Evolutionary conservation across 2,329 filamentous ascomycete genomes (phyloP), one percentile per base, ranked within the genome.

Genomic region (Aureobasidium uvarum): DNA sequence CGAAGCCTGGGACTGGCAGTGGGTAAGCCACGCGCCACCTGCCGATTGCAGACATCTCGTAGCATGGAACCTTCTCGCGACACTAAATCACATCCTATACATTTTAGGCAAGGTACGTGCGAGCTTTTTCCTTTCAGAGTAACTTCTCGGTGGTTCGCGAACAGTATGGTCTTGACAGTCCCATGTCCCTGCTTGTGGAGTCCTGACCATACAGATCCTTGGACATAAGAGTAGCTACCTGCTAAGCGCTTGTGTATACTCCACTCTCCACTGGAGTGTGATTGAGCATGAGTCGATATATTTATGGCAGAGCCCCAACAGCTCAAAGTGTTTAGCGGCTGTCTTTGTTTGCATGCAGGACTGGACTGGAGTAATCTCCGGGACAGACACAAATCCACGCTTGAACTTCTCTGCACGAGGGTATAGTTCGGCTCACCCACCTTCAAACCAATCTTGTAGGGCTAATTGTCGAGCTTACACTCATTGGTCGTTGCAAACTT

Each of bases 91-190:
- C 28, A 10, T 38, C 23, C 33, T 20, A 23, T 43, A 25, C 25
- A n/a, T 31, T 16, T 25, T 43, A n/a, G 51, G 38, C 7, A 58
- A 25, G 39, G 41, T 25, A 36, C n/a, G 18, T 48, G 48, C 28
- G n/a, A 31, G 56, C 43, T 14, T n/a, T 5, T 48, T 60, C 41
- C 56, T 60, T 28, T 48, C 56, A 60, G 18, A 36, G 25, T 60
- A 7, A 48, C 41, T 48, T 60, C 56, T 23, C 18, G 56, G 43
- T 31, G 18, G 13, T 48, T 60, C 56, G n/a, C 20, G 28, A 48
- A 36, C 18, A 48, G 4, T 2, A 39, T 25, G 38, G 16, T 7
- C 5, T 41, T 36, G 25, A 28, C 39, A 10, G 28, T 33, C 7
- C 38, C 23, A 5, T 58, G 39, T 58, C 54, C 38, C 31, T 58